Evolutionary conservation across 345 rosid species (phyloP), one percentile per base, ranked within the genome.

Genomic region (Eucalyptus albens): DNA sequence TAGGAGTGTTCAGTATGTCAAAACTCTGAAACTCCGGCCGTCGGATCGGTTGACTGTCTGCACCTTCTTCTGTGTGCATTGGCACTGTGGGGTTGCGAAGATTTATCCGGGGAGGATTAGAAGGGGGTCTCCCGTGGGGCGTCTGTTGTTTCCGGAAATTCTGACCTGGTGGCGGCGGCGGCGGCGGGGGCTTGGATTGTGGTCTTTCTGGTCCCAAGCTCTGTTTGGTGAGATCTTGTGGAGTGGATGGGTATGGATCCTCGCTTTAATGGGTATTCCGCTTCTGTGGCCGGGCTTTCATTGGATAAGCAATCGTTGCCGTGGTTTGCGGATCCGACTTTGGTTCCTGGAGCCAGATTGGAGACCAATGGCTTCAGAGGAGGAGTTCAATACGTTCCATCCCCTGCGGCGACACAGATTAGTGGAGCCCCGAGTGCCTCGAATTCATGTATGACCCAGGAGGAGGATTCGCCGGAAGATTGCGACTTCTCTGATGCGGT

Each of bases 401-500:
- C 90, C 87, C 33, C 94, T 13, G 88, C 87, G 86, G 88, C 90
- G 27, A 87, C 82, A 14, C 89, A 90, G 47, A 86, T 86, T 80
- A 80, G 50, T 81, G 89, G 59, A 11, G 82, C 89, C 22, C 59
- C 90, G 5, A 31, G 77, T 51, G 87, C 88, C 2, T 72, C 31
- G 24, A 33, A 55, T 55, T 77, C 91, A 15, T 89, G 62, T 90
- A 62, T 87, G 86, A 86, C 49, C 29, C 91, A 60, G n/a, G 93
- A 91, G 88, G 97, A 96, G 85, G 95, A 97, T 67, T 90, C 91
- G 19, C 85, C 87, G 0, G 97, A 97, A 86, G 98, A 95, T 40
- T 97, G 93, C 69, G 97, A 97, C 88, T 97, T 97, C 94, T 97
- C 99, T 15, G 99, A 97, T 91, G 93, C 93, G 21, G 92, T 96